phyloP scores from a whole-genome alignment of 2,329 filamentous ascomycete species.

The Aureobasidium sp. region DNA sequence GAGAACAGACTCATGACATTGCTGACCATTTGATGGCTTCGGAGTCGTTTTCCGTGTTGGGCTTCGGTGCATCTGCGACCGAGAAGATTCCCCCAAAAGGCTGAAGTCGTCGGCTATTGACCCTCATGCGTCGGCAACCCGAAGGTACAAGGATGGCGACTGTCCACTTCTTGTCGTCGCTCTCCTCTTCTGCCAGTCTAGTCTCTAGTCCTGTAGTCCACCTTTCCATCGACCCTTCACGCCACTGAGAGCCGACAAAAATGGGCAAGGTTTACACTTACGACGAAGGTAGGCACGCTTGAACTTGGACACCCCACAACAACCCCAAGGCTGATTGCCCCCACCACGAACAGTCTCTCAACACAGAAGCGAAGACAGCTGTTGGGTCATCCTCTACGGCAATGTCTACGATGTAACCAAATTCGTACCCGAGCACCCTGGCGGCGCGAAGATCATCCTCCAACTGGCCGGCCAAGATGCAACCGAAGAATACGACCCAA shows the following conservation, averaged over 20 bases:
- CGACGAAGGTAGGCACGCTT: slow-evolving; percentile 45
- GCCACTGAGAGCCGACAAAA: neutral
- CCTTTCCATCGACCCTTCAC: neutral
- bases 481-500: slow-evolving; percentile 89
- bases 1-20: neutral
- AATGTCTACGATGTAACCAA: slow-evolving; percentile 88
- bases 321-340: slow-evolving; percentile 1
- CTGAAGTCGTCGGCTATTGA: slow-evolving; percentile 5
- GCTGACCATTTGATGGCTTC: slow-evolving; percentile 1
- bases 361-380: slow-evolving; percentile 76
- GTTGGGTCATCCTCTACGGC: slow-evolving; percentile 92
- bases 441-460: slow-evolving; percentile 79
- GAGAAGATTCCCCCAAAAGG: neutral
- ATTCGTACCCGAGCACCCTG: slow-evolving; percentile 81
- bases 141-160: neutral
- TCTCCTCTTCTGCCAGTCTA: neutral
- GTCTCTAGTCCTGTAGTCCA: neutral
- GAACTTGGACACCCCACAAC: neutral
- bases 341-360: slow-evolving; percentile 54
- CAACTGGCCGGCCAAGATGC: slow-evolving; percentile 84
- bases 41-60: neutral
- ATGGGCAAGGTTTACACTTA: slow-evolving; percentile 62
- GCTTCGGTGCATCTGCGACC: neutral
- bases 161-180: neutral
- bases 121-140: neutral